These are phyloP conservation scores for Hondaea fermentalgiana DNA, from an alignment of 108 stramenopile genomes.

Conservation along the genomic window DNA sequence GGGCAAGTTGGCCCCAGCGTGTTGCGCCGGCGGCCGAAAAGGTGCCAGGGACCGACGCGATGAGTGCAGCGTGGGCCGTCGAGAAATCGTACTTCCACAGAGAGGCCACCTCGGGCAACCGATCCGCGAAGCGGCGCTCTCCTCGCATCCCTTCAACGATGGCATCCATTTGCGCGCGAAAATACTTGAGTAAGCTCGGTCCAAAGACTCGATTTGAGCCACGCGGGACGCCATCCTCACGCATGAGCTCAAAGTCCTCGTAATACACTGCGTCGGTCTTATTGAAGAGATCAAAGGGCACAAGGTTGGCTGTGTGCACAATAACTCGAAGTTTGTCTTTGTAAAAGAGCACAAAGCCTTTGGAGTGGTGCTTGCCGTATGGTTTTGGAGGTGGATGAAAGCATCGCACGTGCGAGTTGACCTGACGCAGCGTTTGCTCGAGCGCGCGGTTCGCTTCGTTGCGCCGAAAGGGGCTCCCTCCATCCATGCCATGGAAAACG, in stretches of 20 bases:
- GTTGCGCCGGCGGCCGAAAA: background rate
- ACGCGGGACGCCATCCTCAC: background rate
- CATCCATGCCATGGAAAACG: slow-evolving; percentile 6
- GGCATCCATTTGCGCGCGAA: background rate
- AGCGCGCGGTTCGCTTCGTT: background rate
- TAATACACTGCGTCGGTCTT: background rate
- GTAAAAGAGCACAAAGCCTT: background rate
- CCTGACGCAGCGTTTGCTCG: background rate
- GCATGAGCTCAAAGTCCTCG: background rate
- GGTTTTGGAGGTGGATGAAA: background rate
- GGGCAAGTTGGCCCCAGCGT: background rate
- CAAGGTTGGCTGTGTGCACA: background rate
- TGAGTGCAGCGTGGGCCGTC: background rate
- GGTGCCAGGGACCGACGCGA: background rate
- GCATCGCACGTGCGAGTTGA: background rate
- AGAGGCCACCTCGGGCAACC: background rate
- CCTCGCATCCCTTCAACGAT: too few relatives aligned
- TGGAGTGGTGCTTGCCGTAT: slow-evolving; percentile 9
- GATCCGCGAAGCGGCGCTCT: too few relatives aligned
- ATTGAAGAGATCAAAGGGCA: background rate
- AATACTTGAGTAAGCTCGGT: background rate
- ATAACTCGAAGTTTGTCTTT: background rate
- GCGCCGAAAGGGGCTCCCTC: background rate
- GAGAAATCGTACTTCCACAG: slow-evolving; percentile 6
- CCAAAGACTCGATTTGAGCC: background rate